Base-by-base conservation (phyloP, 495 filamentous ascomycete species). In the Hypoxylon intermedium region DNA sequence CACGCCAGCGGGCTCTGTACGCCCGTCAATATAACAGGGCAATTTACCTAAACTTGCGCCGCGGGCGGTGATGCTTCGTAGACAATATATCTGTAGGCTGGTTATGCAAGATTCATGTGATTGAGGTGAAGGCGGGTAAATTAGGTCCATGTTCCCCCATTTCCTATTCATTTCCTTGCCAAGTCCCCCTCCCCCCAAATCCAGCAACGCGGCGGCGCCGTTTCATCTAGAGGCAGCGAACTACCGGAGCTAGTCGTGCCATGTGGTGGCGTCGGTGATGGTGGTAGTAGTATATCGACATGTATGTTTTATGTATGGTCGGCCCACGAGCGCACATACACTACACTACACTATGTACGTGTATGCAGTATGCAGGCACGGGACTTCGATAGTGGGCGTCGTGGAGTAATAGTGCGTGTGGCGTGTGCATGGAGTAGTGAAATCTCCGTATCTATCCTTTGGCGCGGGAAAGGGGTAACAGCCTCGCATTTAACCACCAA, bases 11-110 rank as follows among this genome's bases (percentile, higher is more conserved):
- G n/a, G 18, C 49, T n/a, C 55, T 23, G 61, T n/a, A 65, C 54
- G 54, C 50, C 61, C 60, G 60, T 49, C 49, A 64, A 64, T 53
- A 57, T 57, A 55, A 28, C 38, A 57, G 18, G 52, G 30, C 49
- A 53, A 26, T 26, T 4, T n/a, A n/a, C n/a, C n/a, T 26, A 26
- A 26, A 26, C 7, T 26, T 26, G 4, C 24, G 24, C 24, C 24
- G 4, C 24, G 24, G 3, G 7, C 24, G 24, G 24, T 26, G 7
- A 26, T n/a, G n/a, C n/a, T n/a, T n/a, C n/a, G n/a, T n/a, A n/a
- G n/a, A n/a, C n/a, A n/a, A n/a, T n/a, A n/a, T n/a, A n/a, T n/a
- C n/a, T n/a, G n/a, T n/a, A n/a, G n/a, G n/a, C n/a, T n/a, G n/a
- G n/a, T n/a, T n/a, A n/a, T n/a, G n/a, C n/a, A n/a, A n/a, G n/a